Base-by-base conservation (phyloP, 768 basidiomycete genomes). In the Clathrus columnatus region DNA sequence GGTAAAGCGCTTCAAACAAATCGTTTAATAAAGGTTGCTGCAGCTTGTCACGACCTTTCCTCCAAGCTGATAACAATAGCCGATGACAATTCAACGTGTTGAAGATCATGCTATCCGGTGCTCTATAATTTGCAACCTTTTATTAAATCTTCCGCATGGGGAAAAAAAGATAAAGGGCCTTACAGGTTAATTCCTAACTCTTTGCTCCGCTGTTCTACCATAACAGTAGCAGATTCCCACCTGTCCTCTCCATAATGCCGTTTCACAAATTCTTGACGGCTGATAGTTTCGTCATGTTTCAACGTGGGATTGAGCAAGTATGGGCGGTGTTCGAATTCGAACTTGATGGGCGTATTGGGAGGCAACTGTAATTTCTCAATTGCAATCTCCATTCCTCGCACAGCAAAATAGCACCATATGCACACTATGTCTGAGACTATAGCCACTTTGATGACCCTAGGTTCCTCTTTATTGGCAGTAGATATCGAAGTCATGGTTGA, bases 21-120 rank as follows among this genome's bases (percentile, higher is more conserved):
- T 72, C 73, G 23, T 75, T 74, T 43, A 86, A 70, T 42, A 83
- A 61, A 1, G 78, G 73, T 5, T 79, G 65, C 66, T 91, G 88
- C 29, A 77, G 63, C 10, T 73, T 64, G 64, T 82, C 77, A 0
- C 86, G 85, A 17, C 83, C 83, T 18, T 80, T 58, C 59, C 74
- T 68, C 65, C 74, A 84, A 1, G 87, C 87, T 63, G 87, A 85
- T 54, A 79, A 77, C 27, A 83, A 73, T 24, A 92, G 72, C 10
- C 88, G 78, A 66, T 91, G 89, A 7, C 84, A 84, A 18, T 74
- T 70, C 32, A 75, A 81, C n/a, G 87, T 85, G 62, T 81, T 79
- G 51, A 77, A 74, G 59, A 90, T 73, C 14, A 73, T 72, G 18
- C 86, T 86, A 16, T 72, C 73, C 62, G 81, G 81, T 4, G 73